Evolutionary conservation across 1,284 basidiomycete genomes (phyloP), one percentile per base, ranked within the genome.

Genomic region (Hypsizygus ulmarius): DNA sequence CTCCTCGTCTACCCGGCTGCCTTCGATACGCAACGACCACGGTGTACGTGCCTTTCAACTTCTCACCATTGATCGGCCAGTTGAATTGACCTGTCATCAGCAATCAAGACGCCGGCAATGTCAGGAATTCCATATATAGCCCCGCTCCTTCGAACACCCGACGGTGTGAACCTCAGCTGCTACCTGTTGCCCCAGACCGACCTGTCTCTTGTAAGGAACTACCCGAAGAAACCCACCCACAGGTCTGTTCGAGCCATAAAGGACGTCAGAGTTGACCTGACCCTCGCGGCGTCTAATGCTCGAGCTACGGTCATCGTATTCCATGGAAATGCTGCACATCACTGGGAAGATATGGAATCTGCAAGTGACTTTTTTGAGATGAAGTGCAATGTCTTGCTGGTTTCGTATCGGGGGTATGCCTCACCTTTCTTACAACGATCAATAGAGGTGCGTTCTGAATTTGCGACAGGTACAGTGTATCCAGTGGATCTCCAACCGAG

Each of bases 311-410:
- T 71, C 1, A 59, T 72, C 14, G 59, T 73, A 53, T 74, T 73
- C 34, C 72, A 73, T 47, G 72, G 72, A n/a, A 73, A 74, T 47
- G 66, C 58, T 0, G 64, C 63, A 62, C 59, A 66, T 46, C 59
- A 65, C 36, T 62, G 60, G 12, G 59, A 60, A 41, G 51, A 57
- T 5, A 55, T 63, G 11, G 43, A 42, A 19, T 49, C 50, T 14
- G 65, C 63, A 1, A 45, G 37, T 6, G 18, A 48, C 15, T 63
- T 70, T 33, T 53, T 60, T n/a, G 28, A 45, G 18, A 51, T 61
- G 34, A 54, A 59, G n/a, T 73, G 65, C 40, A 67, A 72, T 52
- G 68, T 70, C 5, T 53, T 74, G 27, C 53, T 70, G 3, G 56
- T 71, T 5, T 69, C 68, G 25, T 74, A 75, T 57, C 58, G 73